A percentile compares a stretch with the other conserved stretches of the same genome.
These are phyloP conservation scores for Colletotrichum lindemuthianum DNA, from an alignment of 2,329 filamentous ascomycete genomes.

Conservation along the genomic window DNA sequence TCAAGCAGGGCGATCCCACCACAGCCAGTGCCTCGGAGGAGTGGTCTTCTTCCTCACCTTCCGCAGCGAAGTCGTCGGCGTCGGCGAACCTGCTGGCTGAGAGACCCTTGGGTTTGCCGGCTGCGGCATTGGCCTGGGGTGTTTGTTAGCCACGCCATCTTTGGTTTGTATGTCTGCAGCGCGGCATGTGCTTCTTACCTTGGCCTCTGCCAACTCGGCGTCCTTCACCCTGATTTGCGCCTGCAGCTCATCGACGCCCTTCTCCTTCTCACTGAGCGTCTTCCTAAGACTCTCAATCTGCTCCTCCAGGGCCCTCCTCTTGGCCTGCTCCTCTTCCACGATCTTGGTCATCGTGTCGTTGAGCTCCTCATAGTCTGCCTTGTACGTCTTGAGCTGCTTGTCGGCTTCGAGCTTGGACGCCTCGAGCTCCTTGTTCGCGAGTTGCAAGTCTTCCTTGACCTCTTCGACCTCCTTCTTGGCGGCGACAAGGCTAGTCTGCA, in stretches of 20 bases:
- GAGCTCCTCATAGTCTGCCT: constrained; percentile 71
- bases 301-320: constrained; percentile 61
- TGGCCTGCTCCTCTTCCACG: constrained; percentile 67
- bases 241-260: constrained; percentile 60
- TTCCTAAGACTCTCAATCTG: constrained; percentile 57
- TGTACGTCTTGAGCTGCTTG: constrained; percentile 63
- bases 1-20: constrained; percentile 67
- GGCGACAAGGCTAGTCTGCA: constrained; percentile 46
- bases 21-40: constrained; percentile 73
- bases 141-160: constrained; percentile 16
- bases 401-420: constrained; percentile 61
- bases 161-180: constrained; percentile 33
- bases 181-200: constrained; percentile 52
- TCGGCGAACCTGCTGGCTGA: constrained; percentile 65
- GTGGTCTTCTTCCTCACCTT: constrained; percentile 72
- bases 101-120: constrained; percentile 60
- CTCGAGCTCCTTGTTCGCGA: constrained; percentile 63
- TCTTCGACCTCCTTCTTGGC: constrained; percentile 47
- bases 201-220: constrained; percentile 70
- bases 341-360: constrained; percentile 70
- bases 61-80: constrained; percentile 49
- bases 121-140: constrained; percentile 56
- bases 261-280: constrained; percentile 58
- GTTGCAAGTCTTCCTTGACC: constrained; percentile 55
- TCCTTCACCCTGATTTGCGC: constrained; percentile 71